These are phyloP conservation scores for Lactifluus hygrophoroides DNA, from an alignment of 768 basidiomycete species.

Conservation along the genomic window DNA sequence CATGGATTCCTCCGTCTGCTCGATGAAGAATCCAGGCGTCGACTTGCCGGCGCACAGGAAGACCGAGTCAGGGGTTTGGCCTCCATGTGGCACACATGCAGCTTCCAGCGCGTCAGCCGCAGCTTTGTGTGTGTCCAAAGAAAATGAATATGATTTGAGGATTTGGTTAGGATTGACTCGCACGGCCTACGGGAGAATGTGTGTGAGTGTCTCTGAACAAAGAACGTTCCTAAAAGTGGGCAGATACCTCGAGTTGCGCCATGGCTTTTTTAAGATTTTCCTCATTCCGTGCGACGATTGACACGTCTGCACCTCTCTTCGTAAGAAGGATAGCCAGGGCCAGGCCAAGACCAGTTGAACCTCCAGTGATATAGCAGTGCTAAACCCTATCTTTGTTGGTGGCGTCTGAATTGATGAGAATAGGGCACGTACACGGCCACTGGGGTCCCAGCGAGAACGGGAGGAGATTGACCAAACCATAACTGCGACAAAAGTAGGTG, in stretches of 20 bases:
- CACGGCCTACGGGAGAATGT: constrained; percentile 31
- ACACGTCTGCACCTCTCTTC: constrained; percentile 67
- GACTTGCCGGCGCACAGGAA: constrained; percentile 74
- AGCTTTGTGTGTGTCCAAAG: constrained; percentile 42
- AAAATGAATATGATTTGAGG: constrained; percentile 57
- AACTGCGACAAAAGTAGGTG: constrained; percentile 1
- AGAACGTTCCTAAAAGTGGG: not conserved
- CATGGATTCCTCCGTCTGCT: constrained; percentile 53
- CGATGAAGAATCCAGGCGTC: constrained; percentile 67
- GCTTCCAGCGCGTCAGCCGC: constrained; percentile 56
- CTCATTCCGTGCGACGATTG: constrained; percentile 75
- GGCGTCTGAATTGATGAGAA: not conserved
- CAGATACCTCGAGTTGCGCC: constrained; percentile 50
- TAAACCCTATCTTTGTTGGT: constrained; percentile 25
- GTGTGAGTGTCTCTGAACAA: not conserved
- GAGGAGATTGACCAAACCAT: constrained; percentile 22
- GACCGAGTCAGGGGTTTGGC: constrained; percentile 61
- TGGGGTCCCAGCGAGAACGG: constrained; percentile 26
- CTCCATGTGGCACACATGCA: constrained; percentile 46
- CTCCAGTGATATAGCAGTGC: constrained; percentile 86
- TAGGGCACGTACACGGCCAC: constrained; percentile 19
- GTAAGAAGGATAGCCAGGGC: constrained; percentile 60
- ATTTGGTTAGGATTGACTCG: constrained; percentile 52
- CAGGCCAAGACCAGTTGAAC: constrained; percentile 73
- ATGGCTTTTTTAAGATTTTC: constrained; percentile 53